These are phyloP conservation scores for Aureobasidium namibiae DNA, from an alignment of 2,329 filamentous ascomycete genomes.

Conservation along the genomic window DNA sequence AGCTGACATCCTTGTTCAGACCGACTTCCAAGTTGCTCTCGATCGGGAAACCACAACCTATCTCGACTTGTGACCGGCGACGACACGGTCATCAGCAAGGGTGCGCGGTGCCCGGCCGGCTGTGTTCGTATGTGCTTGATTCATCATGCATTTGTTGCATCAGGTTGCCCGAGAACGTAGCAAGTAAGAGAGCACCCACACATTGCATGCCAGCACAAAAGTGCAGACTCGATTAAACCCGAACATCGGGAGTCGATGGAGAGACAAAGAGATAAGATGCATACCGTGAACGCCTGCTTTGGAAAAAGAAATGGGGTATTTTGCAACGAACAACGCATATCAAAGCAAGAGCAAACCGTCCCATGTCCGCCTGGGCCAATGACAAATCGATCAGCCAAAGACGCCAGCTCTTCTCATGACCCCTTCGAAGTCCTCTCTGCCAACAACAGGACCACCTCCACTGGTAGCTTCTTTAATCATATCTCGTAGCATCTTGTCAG, in stretches of 20 bases:
- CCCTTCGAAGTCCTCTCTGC: conserved; percentile 70
- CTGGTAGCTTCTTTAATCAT: conserved; percentile 78
- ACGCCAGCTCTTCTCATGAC: conserved; percentile 80
- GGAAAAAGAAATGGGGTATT: conserved; percentile 2
- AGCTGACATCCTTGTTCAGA: not conserved
- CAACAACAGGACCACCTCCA: conserved; percentile 73
- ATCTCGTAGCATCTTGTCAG: conserved; percentile 75
- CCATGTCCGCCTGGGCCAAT: not conserved
- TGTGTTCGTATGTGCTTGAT: not conserved
- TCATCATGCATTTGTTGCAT: too few relatives aligned
- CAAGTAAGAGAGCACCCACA: too few relatives aligned
- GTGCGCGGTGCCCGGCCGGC: not conserved
- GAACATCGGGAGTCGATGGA: not conserved
- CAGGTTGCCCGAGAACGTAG: too few relatives aligned
- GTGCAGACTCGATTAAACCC: too few relatives aligned
- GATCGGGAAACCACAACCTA: not conserved
- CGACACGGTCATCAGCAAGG: not conserved
- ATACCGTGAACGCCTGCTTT: not conserved
- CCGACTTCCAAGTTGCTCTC: not conserved
- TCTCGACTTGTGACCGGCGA: not conserved
- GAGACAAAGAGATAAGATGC: not conserved
- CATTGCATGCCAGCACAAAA: too few relatives aligned
- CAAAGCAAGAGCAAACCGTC: not conserved
- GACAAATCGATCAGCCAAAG: conserved; percentile 51
- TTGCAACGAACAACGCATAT: not conserved